A percentile compares a stretch with the other conserved stretches of the same genome.
Conservation (phyloP, 2,329 filamentous ascomycete genomes). For the Biscogniauxia mediterranea region DNA sequence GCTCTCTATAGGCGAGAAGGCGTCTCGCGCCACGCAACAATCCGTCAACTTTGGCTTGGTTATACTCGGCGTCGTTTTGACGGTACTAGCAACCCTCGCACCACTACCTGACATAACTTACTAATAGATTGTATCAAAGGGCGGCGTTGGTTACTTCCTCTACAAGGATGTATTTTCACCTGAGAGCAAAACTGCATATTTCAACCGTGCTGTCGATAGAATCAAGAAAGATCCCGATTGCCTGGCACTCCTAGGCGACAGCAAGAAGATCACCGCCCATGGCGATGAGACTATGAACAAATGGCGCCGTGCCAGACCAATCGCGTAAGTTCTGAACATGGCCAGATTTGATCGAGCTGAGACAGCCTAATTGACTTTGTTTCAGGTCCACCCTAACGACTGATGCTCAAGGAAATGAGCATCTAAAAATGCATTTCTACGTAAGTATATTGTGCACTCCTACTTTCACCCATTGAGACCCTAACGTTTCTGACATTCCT, state of each 20-base stretch:
- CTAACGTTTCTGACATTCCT: constrained; percentile 23
- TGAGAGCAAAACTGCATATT: constrained; percentile 82
- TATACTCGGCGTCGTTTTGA: constrained; percentile 70
- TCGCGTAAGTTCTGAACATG: constrained; percentile 46
- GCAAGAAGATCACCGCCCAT: constrained; percentile 73
- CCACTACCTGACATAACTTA: background rate
- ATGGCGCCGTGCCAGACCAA: constrained; percentile 68
- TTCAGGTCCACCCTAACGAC: constrained; percentile 64
- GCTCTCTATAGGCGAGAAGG: constrained; percentile 74
- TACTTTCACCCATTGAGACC: background rate
- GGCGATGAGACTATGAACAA: constrained; percentile 80
- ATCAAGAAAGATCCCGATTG: constrained; percentile 73
- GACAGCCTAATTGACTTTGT: constrained; percentile 24
- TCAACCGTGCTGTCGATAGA: constrained; percentile 80
- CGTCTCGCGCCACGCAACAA: constrained; percentile 82
- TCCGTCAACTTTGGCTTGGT: constrained; percentile 84
- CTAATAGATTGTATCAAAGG: constrained; percentile 45
- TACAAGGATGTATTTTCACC: constrained; percentile 81
- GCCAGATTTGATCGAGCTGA: no score
- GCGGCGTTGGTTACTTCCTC: constrained; percentile 73
- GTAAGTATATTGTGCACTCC: constrained; percentile 42
- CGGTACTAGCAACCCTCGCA: constrained; percentile 49
- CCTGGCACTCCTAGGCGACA: constrained; percentile 70
- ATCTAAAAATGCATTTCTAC: constrained; percentile 83
- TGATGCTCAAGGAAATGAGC: constrained; percentile 73